phyloP scores from a whole-genome alignment of 2,329 filamentous ascomycete genomes.

The Penicillium sp. region DNA sequence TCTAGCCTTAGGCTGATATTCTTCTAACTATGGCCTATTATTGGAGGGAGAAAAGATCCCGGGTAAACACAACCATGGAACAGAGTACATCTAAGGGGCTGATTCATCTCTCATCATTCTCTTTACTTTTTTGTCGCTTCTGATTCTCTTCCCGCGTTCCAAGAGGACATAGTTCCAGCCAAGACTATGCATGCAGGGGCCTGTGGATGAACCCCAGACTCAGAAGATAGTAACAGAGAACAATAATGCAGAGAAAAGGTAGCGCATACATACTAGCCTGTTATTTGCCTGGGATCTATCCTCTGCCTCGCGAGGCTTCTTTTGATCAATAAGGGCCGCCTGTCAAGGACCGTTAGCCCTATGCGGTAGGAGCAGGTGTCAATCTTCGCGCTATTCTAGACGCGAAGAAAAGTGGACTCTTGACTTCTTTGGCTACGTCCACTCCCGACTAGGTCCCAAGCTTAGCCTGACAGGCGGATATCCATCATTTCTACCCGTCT shows the following conservation, averaged over 20 bases:
- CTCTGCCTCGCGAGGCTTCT: slow-evolving; percentile 9
- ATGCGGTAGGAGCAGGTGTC: slow-evolving; percentile 16
- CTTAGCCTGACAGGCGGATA: slow-evolving; percentile 10
- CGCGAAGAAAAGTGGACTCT: not conserved
- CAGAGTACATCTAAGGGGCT: not conserved
- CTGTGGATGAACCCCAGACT: slow-evolving; percentile 1
- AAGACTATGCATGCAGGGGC: slow-evolving; percentile 4
- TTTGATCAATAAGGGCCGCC: slow-evolving; percentile 20
- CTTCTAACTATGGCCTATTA: not conserved
- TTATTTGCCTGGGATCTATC: slow-evolving; percentile 9
- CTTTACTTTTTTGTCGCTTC: slow-evolving; percentile 1
- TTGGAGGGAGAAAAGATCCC: not conserved
- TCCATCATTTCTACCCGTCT: slow-evolving; percentile 19
- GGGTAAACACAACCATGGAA: too few species aligned
- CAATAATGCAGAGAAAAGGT: not conserved
- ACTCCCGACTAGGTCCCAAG: not conserved
- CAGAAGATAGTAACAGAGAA: not conserved
- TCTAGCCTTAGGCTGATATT: not conserved
- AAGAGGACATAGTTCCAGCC: not conserved
- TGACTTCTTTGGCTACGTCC: not conserved
- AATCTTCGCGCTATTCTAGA: slow-evolving; percentile 10
- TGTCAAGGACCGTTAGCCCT: slow-evolving; percentile 21
- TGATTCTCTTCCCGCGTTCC: slow-evolving; percentile 3
- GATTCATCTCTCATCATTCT: not conserved
- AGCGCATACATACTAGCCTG: too few species aligned